Conservation (phyloP, 352 stramenopile genomes). For the Globisporangium megalacanthum region DNA sequence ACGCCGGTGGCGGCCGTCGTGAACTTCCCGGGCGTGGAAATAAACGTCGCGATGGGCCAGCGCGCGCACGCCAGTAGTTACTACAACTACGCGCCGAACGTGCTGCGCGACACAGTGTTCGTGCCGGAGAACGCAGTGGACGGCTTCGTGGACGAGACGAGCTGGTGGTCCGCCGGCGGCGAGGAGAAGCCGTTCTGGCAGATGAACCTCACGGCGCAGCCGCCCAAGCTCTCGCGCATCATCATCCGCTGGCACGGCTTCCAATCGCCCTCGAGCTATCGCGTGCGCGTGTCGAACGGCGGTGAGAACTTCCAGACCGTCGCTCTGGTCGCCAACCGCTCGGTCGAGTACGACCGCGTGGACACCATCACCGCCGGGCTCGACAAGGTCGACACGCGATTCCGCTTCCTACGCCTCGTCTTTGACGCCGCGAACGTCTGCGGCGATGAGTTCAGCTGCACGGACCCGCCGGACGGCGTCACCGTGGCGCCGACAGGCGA, state of each 20-base stretch:
- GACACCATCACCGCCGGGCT: slow-evolving; percentile 51
- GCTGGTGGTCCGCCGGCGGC: slow-evolving; percentile 72
- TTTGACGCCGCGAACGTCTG: slow-evolving; percentile 51
- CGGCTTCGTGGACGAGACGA: slow-evolving; percentile 60
- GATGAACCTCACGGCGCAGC: slow-evolving; percentile 55
- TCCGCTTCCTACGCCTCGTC: slow-evolving; percentile 49
- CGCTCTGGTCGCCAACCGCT: slow-evolving; percentile 30
- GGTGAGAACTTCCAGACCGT: slow-evolving; percentile 63
- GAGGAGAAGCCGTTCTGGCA: slow-evolving; percentile 64
- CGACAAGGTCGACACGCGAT: slow-evolving; percentile 33
- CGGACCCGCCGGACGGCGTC: slow-evolving; percentile 15
- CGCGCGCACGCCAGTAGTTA: slow-evolving; percentile 60
- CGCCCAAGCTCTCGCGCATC: slow-evolving; percentile 41
- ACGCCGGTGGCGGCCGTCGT: slow-evolving; percentile 20
- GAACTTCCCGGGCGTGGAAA: slow-evolving; percentile 61
- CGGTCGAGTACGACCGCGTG: slow-evolving; percentile 57
- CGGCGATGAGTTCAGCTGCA: slow-evolving; percentile 31
- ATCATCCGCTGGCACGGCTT: slow-evolving; percentile 78
- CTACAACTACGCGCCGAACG: slow-evolving; percentile 65
- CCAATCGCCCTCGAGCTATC: slow-evolving; percentile 48
- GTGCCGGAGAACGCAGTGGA: slow-evolving; percentile 65
- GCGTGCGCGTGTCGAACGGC: slow-evolving; percentile 52
- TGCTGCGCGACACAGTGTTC: slow-evolving; percentile 50
- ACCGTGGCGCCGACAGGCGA: slow-evolving; percentile 32
- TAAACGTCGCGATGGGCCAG: slow-evolving; percentile 57